Evolutionary conservation across 768 basidiomycete species (phyloP).

Genomic region (Leccinum truebloodii): DNA sequence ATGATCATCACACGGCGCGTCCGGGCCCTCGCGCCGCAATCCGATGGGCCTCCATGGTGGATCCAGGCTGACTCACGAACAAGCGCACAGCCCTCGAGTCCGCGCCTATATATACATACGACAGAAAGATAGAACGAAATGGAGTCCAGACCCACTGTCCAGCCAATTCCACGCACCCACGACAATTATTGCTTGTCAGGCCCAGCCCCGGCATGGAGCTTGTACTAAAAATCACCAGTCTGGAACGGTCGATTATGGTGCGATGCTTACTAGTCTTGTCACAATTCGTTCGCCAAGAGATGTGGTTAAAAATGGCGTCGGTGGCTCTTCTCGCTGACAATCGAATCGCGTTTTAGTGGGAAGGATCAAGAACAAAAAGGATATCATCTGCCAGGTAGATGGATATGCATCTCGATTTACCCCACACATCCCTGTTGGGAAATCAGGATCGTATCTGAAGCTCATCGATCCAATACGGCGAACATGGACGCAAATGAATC

Average conservation of each 20-base stretch:
- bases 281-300: background rate
- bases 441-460: background rate
- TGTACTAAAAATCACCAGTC: background rate
- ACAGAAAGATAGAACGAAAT: background rate
- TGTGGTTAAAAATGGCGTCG: background rate
- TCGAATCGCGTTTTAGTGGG: background rate
- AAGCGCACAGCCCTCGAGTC: background rate
- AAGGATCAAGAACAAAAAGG: background rate
- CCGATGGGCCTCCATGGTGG: background rate
- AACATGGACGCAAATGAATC: background rate
- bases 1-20: background rate
- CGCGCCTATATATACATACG: background rate
- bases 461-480: background rate
- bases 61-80: background rate
- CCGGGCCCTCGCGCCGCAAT: background rate
- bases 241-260: constrained; percentile 8
- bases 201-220: background rate
- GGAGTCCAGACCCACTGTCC: background rate
- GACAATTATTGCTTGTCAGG: background rate
- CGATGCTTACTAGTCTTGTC: background rate
- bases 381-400: background rate
- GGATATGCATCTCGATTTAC: background rate
- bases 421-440: background rate
- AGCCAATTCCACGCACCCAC: background rate
- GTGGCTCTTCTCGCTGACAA: background rate